A percentile compares a stretch with the other conserved stretches of the same genome.
These are phyloP conservation scores for Myxozyma mucilagina DNA, from an alignment of 805 yeast genomes.

Conservation along the genomic window DNA sequence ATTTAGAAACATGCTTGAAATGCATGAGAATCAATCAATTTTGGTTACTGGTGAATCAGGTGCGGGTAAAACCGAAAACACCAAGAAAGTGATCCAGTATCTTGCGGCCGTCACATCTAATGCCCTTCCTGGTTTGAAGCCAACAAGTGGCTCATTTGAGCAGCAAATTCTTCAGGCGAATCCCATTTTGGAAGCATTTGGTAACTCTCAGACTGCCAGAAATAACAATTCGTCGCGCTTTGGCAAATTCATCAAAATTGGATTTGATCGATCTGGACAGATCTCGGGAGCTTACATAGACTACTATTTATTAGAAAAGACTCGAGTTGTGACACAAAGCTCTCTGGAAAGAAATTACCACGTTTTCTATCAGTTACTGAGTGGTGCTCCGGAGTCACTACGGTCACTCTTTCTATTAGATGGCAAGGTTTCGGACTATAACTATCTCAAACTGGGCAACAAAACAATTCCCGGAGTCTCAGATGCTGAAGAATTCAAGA, in stretches of 20 bases:
- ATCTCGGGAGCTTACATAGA: constrained; percentile 90
- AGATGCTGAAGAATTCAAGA: constrained; percentile 67
- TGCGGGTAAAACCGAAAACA: constrained; percentile 97
- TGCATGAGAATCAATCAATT: constrained; percentile 79
- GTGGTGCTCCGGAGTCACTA: constrained; percentile 57
- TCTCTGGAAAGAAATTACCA: constrained; percentile 86
- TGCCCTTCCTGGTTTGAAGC: neutral
- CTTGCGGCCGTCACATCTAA: constrained; percentile 61
- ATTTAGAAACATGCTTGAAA: constrained; percentile 67
- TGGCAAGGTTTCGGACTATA: constrained; percentile 49
- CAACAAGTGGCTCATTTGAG: constrained; percentile 52
- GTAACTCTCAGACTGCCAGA: constrained; percentile 93
- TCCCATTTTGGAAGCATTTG: constrained; percentile 93
- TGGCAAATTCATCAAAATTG: constrained; percentile 92
- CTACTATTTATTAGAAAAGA: constrained; percentile 90
- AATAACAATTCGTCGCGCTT: constrained; percentile 94
- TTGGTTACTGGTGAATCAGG: constrained; percentile 99
- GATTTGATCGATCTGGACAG: constrained; percentile 61
- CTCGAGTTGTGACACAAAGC: constrained; percentile 82
- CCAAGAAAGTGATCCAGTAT: constrained; percentile 91
- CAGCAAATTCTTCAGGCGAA: constrained; percentile 87
- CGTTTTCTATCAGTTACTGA: constrained; percentile 81
- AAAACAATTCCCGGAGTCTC: constrained; percentile 68
- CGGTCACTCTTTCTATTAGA: constrained; percentile 42
- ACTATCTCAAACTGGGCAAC: constrained; percentile 60